These are phyloP conservation scores for Trichoderma koningii DNA, from an alignment of 2,329 filamentous ascomycete species.

Conservation along the genomic window DNA sequence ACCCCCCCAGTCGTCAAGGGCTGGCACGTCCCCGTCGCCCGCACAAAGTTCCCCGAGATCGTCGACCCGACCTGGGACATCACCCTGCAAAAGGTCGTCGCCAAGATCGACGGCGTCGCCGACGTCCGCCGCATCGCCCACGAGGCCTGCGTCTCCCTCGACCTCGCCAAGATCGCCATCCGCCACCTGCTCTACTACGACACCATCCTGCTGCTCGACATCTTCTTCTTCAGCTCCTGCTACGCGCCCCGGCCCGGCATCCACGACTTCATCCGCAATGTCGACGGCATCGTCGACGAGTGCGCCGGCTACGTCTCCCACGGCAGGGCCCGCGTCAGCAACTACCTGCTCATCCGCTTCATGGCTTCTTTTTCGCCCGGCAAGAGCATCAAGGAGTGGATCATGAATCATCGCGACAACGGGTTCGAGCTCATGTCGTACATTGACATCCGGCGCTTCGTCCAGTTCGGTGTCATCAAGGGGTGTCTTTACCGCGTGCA, in stretches of 20 bases:
- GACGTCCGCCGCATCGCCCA: conserved; percentile 85
- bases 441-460: conserved; percentile 85
- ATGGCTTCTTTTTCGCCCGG: conserved; percentile 85
- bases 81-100: conserved; percentile 76
- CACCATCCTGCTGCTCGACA: conserved; percentile 84
- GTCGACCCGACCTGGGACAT: conserved; percentile 73
- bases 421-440: conserved; percentile 67
- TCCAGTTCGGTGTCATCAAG: conserved; percentile 96
- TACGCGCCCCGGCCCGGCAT: conserved; percentile 82
- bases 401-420: conserved; percentile 69
- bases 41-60: conserved; percentile 65
- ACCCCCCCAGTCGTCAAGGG: conserved; percentile 76
- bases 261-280: conserved; percentile 74
- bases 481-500: conserved; percentile 90
- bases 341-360: conserved; percentile 73
- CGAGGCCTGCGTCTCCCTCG: conserved; percentile 81
- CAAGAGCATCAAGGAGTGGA: conserved; percentile 84
- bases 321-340: conserved; percentile 48
- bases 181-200: conserved; percentile 92
- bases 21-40: conserved; percentile 86
- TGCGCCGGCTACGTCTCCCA: conserved; percentile 79
- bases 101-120: conserved; percentile 86
- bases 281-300: conserved; percentile 76
- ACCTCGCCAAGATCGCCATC: conserved; percentile 81
- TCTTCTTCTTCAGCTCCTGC: conserved; percentile 91